Evolutionary conservation across 2,329 filamentous ascomycete genomes (phyloP), one percentile per base, ranked within the genome.

Genomic region (Verticillium longisporum): DNA sequence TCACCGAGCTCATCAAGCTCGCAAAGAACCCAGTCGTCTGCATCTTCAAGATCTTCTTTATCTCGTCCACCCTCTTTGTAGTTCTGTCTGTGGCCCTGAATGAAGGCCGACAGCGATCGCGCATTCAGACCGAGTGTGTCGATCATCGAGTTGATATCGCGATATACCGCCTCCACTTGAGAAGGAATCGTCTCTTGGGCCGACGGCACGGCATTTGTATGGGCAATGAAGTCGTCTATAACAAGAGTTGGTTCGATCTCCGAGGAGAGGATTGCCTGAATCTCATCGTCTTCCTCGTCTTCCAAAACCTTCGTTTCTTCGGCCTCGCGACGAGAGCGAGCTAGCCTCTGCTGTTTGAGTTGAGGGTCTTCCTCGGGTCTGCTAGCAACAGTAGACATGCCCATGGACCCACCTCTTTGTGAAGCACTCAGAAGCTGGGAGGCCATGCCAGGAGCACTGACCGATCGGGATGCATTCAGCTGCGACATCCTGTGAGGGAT

Each of bases 81-180:
- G 53, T 79, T 74, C 57, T 86, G 78, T 11, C 79, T 80, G 66
- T 96, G 90, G 7, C 88, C 91, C 60, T 84, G 80, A 54, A 93
- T 80, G 65, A 88, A 89, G 11, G 79, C 78, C 56, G 81, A 79
- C 41, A 94, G 84, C 6, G 90, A 86, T 15, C 84, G 80, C 11
- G 80, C 86, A 71, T 98, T 98, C 57, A 97, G 83, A 10, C 94
- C 94, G 50, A 98, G 78, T 0, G 91, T 94, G 68, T 97, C 92
- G 54, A 99, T 88, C 95, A 98, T 99, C 13, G 90, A 90, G 73
- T 95, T 94, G 71, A 94, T 90, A 68, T 94, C 91, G 55, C 89
- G 84, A 72, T 91, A 95, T 1, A 89, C 78, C 18, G 85, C 82
- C 68, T 89, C 86, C 26, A 87, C 85, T 66, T 88, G 86, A 9